phyloP scores from a whole-genome alignment of 176 grass and related monocot genomes.

The Musa beccarii region DNA sequence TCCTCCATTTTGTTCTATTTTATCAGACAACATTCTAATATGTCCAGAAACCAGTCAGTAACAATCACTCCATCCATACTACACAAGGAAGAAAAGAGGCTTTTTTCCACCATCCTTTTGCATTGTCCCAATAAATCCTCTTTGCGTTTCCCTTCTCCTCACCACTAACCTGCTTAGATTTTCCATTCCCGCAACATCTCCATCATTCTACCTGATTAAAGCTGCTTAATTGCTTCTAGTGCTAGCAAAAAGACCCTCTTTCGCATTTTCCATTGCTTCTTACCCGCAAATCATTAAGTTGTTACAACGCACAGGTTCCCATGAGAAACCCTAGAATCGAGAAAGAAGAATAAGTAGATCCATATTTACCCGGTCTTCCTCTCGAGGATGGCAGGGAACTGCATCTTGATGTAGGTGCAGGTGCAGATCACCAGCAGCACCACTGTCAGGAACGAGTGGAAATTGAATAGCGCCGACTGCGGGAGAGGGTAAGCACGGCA shows the following conservation, averaged over 20 bases:
- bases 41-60: no score
- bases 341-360: neutral
- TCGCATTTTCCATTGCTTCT: no score
- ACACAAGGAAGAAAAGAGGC: no score
- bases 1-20: no score
- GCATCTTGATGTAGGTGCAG: constrained; percentile 81
- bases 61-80: no score
- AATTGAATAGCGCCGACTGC: constrained; percentile 86
- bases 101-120: no score
- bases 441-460: constrained; percentile 73
- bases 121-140: no score
- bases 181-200: neutral
- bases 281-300: no score
- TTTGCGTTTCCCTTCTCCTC: no score
- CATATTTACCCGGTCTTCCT: constrained; percentile 46
- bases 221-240: neutral
- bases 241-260: neutral
- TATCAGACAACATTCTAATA: no score
- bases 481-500: neutral
- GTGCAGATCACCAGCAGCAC: constrained; percentile 79
- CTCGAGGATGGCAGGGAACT: constrained; percentile 65
- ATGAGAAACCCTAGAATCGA: neutral
- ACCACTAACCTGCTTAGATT: no score
- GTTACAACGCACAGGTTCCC: neutral
- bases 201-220: neutral